phyloP scores from a whole-genome alignment of 495 filamentous ascomycete genomes.

The Lineolata rhizophorae region DNA sequence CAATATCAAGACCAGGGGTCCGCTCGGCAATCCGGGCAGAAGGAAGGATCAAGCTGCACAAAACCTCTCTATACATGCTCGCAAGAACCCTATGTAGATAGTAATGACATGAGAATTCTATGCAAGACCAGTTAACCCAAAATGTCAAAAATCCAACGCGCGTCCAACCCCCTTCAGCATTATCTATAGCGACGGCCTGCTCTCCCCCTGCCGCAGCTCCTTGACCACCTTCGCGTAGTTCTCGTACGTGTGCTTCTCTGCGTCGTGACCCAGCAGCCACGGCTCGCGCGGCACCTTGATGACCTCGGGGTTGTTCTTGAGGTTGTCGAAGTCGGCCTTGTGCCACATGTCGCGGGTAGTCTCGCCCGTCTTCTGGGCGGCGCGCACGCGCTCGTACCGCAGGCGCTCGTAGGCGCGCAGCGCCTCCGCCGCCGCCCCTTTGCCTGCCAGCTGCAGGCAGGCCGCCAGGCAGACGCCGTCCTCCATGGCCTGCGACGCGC shows the following conservation, averaged over 20 bases:
- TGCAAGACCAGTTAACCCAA: too few species aligned
- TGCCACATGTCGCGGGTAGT: constrained; percentile 17
- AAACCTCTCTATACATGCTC: too few species aligned
- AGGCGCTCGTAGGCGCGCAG: constrained; percentile 14
- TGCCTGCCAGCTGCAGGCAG: constrained; percentile 14
- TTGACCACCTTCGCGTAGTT: constrained; percentile 5
- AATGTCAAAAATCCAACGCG: too few species aligned
- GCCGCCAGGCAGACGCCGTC: constrained; percentile 16
- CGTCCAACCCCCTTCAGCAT: too few species aligned
- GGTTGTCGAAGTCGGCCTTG: constrained; percentile 15
- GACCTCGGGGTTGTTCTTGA: constrained; percentile 15
- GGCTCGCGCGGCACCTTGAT: constrained; percentile 14
- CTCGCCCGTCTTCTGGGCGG: constrained; percentile 15
- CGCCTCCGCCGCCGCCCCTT: constrained; percentile 6
- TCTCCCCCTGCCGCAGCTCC: not conserved
- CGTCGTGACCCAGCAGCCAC: constrained; percentile 17
- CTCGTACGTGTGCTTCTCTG: constrained; percentile 14
- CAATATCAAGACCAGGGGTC: too few species aligned
- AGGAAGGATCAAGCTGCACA: too few species aligned
- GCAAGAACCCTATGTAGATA: too few species aligned
- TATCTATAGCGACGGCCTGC: too few species aligned
- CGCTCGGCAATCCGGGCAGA: too few species aligned
- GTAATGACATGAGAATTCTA: too few species aligned
- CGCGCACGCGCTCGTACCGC: constrained; percentile 14
- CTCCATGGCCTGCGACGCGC: constrained; percentile 18